phyloP scores from a whole-genome alignment of 1,284 basidiomycete species.

The Pholiota adiposa region DNA sequence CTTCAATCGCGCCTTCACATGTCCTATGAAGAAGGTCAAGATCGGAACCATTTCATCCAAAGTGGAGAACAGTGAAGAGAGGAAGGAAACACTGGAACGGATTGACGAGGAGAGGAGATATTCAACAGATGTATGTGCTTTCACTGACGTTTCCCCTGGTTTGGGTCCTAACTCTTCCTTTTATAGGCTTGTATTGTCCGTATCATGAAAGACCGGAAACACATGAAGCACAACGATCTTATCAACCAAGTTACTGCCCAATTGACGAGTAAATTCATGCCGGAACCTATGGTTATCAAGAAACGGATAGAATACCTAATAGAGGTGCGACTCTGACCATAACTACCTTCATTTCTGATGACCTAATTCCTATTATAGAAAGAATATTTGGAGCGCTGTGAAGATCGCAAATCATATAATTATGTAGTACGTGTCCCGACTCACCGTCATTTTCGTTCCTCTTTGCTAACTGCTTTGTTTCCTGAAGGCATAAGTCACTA shows the following conservation, averaged over 20 bases:
- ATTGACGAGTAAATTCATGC: conserved; percentile 83
- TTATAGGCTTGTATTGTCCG: conserved; percentile 92
- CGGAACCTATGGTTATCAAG: conserved; percentile 88
- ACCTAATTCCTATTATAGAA: conserved; percentile 46
- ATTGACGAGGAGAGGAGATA: conserved; percentile 93
- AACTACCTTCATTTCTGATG: not conserved
- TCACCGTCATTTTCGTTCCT: not conserved
- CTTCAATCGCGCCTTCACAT: conserved; percentile 86
- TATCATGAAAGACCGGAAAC: conserved; percentile 97
- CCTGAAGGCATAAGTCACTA: conserved; percentile 5
- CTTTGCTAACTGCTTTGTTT: not conserved
- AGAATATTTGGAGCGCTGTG: conserved; percentile 80
- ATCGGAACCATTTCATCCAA: conserved; percentile 89
- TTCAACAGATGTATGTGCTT: conserved; percentile 80
- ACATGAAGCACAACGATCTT: conserved; percentile 88
- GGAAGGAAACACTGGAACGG: conserved; percentile 88
- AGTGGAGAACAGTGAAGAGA: conserved; percentile 87
- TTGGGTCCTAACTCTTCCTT: not conserved
- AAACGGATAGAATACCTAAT: conserved; percentile 94
- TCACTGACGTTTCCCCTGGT: not conserved
- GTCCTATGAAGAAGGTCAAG: conserved; percentile 89
- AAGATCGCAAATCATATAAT: conserved; percentile 82
- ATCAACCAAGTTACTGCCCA: conserved; percentile 92
- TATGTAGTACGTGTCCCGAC: conserved; percentile 54
- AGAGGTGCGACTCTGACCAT: conserved; percentile 80